A percentile compares a stretch with the other conserved stretches of the same genome.
Conservation (phyloP, 768 basidiomycete species). For the Paxillus involutus region DNA sequence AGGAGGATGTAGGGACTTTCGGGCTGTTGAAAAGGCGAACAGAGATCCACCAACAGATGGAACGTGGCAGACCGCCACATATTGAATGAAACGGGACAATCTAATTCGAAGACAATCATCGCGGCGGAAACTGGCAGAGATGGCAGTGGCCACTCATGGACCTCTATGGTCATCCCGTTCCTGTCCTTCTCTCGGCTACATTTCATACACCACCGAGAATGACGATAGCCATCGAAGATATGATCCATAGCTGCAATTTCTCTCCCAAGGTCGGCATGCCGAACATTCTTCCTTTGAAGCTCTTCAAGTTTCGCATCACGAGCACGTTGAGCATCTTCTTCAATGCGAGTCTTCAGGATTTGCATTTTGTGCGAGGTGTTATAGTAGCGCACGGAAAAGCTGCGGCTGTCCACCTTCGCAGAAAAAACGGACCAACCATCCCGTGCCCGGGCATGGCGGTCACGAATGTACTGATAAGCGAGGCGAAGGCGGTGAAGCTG, state of each 20-base stretch:
- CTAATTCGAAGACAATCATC: constrained; percentile 41
- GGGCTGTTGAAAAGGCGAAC: constrained; percentile 5
- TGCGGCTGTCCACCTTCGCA: constrained; percentile 5
- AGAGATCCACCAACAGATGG: constrained; percentile 35
- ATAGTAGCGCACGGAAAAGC: constrained; percentile 38
- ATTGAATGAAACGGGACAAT: constrained; percentile 34
- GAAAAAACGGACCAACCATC: constrained; percentile 34
- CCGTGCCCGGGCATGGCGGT: constrained; percentile 1
- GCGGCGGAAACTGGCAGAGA: constrained; percentile 14
- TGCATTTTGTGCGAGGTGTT: constrained; percentile 14
- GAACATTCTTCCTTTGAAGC: constrained; percentile 17
- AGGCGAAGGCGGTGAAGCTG: too few relatives aligned
- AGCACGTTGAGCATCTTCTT: constrained; percentile 19
- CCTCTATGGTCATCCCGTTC: constrained; percentile 21
- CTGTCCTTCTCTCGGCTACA: constrained; percentile 25
- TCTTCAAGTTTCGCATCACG: constrained; percentile 26
- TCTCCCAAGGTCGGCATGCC: not conserved
- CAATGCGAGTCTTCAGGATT: constrained; percentile 27
- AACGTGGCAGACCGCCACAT: constrained; percentile 43
- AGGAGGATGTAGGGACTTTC: not conserved
- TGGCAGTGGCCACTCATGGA: constrained; percentile 50
- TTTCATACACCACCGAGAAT: constrained; percentile 15
- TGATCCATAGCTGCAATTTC: not conserved
- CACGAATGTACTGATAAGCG: too few relatives aligned
- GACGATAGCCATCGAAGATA: not conserved